These are phyloP conservation scores for Colletotrichum musicola DNA, from an alignment of 2,329 filamentous ascomycete genomes.

Conservation along the genomic window DNA sequence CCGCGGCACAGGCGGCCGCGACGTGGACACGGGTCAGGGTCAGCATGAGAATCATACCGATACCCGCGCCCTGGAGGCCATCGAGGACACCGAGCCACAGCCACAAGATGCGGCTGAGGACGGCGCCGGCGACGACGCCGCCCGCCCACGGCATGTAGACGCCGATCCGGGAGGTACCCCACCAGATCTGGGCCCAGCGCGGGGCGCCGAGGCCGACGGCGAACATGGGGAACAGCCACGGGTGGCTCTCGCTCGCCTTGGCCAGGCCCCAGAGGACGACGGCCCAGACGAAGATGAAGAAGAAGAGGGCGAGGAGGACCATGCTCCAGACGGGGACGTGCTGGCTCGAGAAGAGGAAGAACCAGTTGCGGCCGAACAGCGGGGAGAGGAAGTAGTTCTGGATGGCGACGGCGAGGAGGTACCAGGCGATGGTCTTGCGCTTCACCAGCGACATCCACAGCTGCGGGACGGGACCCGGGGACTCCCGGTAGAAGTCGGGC, in stretches of 20 bases:
- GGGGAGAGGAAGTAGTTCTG: constrained; percentile 77
- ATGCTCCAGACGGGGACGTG: constrained; percentile 69
- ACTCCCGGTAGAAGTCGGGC: constrained; percentile 75
- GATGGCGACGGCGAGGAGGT: constrained; percentile 72
- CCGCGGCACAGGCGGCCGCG: constrained; percentile 69
- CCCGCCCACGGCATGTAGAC: constrained; percentile 74
- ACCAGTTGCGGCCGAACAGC: constrained; percentile 76
- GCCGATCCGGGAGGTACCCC: constrained; percentile 72
- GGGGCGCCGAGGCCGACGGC: constrained; percentile 75
- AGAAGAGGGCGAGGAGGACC: constrained; percentile 66
- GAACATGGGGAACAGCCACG: constrained; percentile 76
- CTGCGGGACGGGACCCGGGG: constrained; percentile 72
- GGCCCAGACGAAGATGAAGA: constrained; percentile 69
- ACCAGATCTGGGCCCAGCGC: constrained; percentile 76
- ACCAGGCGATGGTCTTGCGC: constrained; percentile 76
- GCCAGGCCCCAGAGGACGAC: constrained; percentile 64
- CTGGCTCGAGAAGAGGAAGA: constrained; percentile 70
- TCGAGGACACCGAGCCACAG: constrained; percentile 77
- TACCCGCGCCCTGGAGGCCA: constrained; percentile 73
- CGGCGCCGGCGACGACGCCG: constrained; percentile 64
- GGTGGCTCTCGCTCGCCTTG: constrained; percentile 69
- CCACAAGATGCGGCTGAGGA: constrained; percentile 66
- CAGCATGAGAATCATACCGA: constrained; percentile 76
- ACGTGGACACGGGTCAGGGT: constrained; percentile 75
- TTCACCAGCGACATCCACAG: constrained; percentile 73